These are phyloP conservation scores for Rhizopus arrhizus DNA, from an alignment of 371 early-diverging fungal species.

Conservation along the genomic window DNA sequence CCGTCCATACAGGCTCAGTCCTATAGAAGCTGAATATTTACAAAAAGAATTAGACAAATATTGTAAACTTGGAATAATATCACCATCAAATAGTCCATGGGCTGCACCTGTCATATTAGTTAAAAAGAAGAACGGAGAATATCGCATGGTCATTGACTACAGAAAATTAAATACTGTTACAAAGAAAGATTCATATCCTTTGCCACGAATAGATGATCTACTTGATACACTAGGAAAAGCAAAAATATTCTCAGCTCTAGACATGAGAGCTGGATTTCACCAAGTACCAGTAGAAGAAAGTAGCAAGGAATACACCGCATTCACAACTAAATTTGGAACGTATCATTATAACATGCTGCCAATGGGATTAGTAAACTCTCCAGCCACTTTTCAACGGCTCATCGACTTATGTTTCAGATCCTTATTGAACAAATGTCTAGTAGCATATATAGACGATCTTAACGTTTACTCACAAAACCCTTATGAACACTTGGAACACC, in stretches of 20 bases:
- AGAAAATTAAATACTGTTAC: slow-evolving; percentile 41
- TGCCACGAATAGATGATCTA: slow-evolving; percentile 39
- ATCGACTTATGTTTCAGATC: slow-evolving; percentile 6
- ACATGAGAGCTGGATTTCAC: slow-evolving; percentile 11
- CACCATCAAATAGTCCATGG: slow-evolving; percentile 23
- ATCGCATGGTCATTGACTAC: slow-evolving; percentile 46
- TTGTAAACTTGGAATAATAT: slow-evolving; percentile 15
- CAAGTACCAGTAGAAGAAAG: not conserved
- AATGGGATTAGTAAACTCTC: not conserved
- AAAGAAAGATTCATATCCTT: slow-evolving; percentile 28
- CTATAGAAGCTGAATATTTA: slow-evolving; percentile 12
- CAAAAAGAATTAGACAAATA: slow-evolving; percentile 22
- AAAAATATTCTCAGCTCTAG: slow-evolving; percentile 23
- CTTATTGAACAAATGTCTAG: not conserved
- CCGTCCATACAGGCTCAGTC: no score
- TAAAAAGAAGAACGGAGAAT: slow-evolving; percentile 44
- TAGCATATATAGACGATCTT: not conserved
- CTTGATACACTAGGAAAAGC: slow-evolving; percentile 33
- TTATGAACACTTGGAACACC: not conserved
- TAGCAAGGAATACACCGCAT: not conserved
- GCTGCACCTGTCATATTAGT: slow-evolving; percentile 45
- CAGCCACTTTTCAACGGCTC: not conserved
- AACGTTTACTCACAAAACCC: not conserved
- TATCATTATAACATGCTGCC: not conserved
- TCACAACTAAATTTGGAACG: slow-evolving; percentile 11